These are phyloP conservation scores for Pyrenophora tritici-repentis DNA, from an alignment of 2,329 filamentous ascomycete species.

Conservation along the genomic window DNA sequence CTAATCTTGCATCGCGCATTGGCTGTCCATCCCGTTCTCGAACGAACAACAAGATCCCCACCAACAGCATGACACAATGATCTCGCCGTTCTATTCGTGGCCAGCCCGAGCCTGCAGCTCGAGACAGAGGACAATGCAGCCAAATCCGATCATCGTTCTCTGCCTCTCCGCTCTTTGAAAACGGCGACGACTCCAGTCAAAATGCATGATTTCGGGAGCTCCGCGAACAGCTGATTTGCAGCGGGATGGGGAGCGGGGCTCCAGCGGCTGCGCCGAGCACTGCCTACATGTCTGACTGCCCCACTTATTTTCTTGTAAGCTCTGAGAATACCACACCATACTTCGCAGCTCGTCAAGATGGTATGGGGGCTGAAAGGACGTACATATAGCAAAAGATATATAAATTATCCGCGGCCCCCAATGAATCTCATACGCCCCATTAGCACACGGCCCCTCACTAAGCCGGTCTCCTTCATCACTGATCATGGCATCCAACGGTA, in stretches of 20 bases:
- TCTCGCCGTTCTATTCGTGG: slow-evolving; percentile 18
- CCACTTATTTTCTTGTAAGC: slow-evolving; percentile 41
- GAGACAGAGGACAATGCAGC: slow-evolving; percentile 24
- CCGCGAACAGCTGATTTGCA: slow-evolving; percentile 33
- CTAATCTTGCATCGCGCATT: slow-evolving; percentile 24
- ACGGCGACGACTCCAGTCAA: slow-evolving; percentile 2
- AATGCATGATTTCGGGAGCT: slow-evolving; percentile 16
- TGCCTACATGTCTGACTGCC: slow-evolving; percentile 37
- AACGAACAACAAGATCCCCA: slow-evolving; percentile 20
- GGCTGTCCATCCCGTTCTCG: slow-evolving; percentile 16
- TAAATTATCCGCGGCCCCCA: slow-evolving; percentile 31
- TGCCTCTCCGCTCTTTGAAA: slow-evolving; percentile 34
- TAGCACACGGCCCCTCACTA: slow-evolving; percentile 24
- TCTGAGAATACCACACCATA: slow-evolving; percentile 40
- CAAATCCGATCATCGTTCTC: slow-evolving; percentile 19
- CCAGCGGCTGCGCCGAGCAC: slow-evolving; percentile 39
- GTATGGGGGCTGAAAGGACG: slow-evolving; percentile 39
- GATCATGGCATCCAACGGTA: slow-evolving; percentile 45
- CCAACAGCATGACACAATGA: slow-evolving; percentile 8
- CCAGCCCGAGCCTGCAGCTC: slow-evolving; percentile 18
- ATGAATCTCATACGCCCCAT: slow-evolving; percentile 32
- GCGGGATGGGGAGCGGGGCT: slow-evolving; percentile 28
- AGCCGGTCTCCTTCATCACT: slow-evolving; percentile 19
- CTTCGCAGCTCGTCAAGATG: slow-evolving; percentile 30
- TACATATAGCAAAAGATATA: slow-evolving; percentile 26